Conservation (phyloP, 352 stramenopile genomes). For the Phytophthora megakarya region DNA sequence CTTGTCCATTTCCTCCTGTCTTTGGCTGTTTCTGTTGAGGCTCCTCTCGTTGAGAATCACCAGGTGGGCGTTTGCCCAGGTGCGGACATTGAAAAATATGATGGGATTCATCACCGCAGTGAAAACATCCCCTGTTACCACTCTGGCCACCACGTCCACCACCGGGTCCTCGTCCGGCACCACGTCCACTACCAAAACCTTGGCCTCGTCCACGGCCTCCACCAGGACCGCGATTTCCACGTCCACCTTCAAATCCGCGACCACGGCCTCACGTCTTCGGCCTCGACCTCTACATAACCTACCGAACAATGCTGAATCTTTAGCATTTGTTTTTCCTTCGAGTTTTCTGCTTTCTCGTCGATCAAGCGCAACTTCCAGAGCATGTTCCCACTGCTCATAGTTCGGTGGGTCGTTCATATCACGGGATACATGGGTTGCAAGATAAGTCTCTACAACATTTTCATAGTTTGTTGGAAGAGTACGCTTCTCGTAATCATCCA, state of each 20-base stretch:
- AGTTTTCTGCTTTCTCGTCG: slow-evolving; percentile 2
- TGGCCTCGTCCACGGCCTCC: background rate
- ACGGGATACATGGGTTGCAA: background rate
- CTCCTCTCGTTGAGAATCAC: background rate
- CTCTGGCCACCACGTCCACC: slow-evolving; percentile 6
- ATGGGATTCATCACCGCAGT: too few species aligned
- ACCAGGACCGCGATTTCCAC: too few species aligned
- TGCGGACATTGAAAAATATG: slow-evolving; percentile 7
- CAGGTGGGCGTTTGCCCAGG: slow-evolving; percentile 5
- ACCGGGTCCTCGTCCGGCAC: too few species aligned
- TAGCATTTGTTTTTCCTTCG: too few species aligned
- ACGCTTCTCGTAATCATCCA: slow-evolving; percentile 7
- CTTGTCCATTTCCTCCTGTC: background rate
- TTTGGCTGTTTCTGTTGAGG: background rate
- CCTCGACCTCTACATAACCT: too few species aligned
- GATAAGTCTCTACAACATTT: slow-evolving; percentile 10
- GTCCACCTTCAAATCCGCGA: too few species aligned
- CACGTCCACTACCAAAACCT: too few species aligned
- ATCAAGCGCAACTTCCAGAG: slow-evolving; percentile 7
- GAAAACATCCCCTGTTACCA: too few species aligned
- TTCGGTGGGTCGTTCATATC: slow-evolving; percentile 4
- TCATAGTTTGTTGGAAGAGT: slow-evolving; percentile 3
- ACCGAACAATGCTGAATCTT: too few species aligned
- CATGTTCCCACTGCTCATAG: slow-evolving; percentile 10
- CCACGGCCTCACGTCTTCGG: too few species aligned